Evolutionary conservation across 139 green algal genomes (phyloP).

Genomic region (Chlamydomonas sp.): DNA sequence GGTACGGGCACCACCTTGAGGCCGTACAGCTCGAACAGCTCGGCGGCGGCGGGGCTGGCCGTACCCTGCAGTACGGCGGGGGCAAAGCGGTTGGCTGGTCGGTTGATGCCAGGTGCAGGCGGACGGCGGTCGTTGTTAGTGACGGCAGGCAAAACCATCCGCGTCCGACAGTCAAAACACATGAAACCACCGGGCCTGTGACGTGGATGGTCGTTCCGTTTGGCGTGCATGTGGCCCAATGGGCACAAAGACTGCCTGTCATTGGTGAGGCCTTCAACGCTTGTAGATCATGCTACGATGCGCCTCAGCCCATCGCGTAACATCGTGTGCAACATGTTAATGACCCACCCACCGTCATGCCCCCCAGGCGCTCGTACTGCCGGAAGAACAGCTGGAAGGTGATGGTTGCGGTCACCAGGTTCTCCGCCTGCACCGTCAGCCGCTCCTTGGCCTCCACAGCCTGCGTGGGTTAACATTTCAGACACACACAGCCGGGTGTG

Average conservation of each 20-base stretch:
- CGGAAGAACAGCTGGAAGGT: conserved; percentile 71
- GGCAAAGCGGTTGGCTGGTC: neutral
- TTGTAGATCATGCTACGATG: no score
- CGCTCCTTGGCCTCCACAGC: conserved; percentile 98
- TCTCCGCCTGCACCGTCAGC: conserved; percentile 62
- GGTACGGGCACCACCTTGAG: conserved; percentile 80
- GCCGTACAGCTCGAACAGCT: conserved; percentile 72
- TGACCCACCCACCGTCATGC: conserved; percentile 28
- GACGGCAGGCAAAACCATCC: no score
- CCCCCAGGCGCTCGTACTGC: conserved; percentile 36
- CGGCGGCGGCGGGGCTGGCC: conserved; percentile 82
- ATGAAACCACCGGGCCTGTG: no score
- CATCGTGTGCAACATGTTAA: neutral
- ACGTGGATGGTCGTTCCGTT: no score
- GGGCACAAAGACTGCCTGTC: no score
- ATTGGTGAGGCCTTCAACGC: no score
- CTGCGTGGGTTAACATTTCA: conserved; percentile 45
- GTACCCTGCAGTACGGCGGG: conserved; percentile 66
- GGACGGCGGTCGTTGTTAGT: no score
- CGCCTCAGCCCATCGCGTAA: no score
- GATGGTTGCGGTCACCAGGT: conserved; percentile 54
- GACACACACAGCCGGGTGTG: neutral
- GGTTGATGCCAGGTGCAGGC: no score
- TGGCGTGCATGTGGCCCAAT: no score
- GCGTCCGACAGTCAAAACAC: no score